Percentiles rank a stretch among this genome's conserved stretches.
Conservation (phyloP, 305 asterid genomes). For the Stenogyne calaminthoides region DNA sequence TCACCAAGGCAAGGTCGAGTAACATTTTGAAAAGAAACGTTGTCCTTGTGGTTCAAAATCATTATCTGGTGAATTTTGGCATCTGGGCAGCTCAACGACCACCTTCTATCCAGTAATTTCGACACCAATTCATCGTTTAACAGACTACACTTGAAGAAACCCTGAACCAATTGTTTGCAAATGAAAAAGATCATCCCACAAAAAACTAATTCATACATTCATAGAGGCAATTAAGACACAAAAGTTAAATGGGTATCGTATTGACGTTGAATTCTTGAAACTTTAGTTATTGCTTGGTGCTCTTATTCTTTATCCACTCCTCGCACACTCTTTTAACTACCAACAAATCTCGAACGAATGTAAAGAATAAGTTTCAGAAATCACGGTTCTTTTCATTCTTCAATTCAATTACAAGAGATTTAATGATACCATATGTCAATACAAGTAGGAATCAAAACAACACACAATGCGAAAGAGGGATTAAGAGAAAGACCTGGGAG, state of each 20-base stretch:
- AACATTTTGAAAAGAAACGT: conserved; percentile 42
- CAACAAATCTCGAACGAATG: conserved; percentile 22
- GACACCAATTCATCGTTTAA: conserved; percentile 45
- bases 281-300: too few species aligned
- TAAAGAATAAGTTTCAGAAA: neutral
- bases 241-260: too few species aligned
- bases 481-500: conserved; percentile 41
- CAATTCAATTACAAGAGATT: neutral
- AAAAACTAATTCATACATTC: neutral
- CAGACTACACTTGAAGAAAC: conserved; percentile 33
- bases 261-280: too few species aligned
- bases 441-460: neutral
- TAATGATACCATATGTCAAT: neutral
- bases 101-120: conserved; percentile 62
- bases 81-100: conserved; percentile 74
- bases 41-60: conserved; percentile 39
- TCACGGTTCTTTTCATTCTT: neutral
- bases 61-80: conserved; percentile 65
- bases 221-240: neutral
- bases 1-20: conserved; percentile 53
- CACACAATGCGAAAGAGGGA: neutral
- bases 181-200: conserved; percentile 6
- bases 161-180: conserved; percentile 37
- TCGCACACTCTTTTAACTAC: neutral
- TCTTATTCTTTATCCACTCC: neutral